These are phyloP conservation scores for Monosiga brevicollis DNA, from an alignment of 78 protist genomes.

Conservation along the genomic window DNA sequence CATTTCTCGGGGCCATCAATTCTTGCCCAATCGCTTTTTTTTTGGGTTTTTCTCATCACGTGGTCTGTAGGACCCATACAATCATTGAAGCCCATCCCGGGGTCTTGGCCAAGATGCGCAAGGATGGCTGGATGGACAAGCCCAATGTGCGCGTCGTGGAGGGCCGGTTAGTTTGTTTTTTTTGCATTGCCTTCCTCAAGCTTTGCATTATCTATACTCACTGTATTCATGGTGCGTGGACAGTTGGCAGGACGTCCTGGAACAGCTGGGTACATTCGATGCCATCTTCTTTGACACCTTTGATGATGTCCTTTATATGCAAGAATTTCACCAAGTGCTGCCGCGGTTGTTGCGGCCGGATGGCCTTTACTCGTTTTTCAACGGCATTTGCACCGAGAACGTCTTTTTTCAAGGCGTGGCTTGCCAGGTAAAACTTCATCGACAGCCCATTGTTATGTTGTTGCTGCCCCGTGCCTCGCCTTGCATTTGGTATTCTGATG, in stretches of 20 bases:
- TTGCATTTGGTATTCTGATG: no score
- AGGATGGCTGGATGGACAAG: constrained; percentile 10
- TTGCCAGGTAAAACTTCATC: no score
- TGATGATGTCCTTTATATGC: constrained; percentile 3
- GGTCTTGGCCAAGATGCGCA: constrained; percentile 1
- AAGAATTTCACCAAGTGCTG: constrained; percentile 17
- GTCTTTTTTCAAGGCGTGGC: no score
- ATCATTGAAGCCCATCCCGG: constrained; percentile 33
- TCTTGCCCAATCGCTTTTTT: no score
- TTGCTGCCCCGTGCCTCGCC: no score
- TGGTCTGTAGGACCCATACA: constrained; percentile 14
- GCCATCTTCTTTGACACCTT: constrained; percentile 28
- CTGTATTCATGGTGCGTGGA: no score
- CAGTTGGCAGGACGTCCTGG: constrained; percentile 30
- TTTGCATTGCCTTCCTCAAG: not conserved
- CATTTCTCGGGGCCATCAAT: no score
- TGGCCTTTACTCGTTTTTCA: no score
- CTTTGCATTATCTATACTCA: not conserved
- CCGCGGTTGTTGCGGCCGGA: no score
- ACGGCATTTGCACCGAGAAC: no score
- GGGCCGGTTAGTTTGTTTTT: not conserved
- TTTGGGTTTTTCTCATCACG: no score
- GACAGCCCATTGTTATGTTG: no score
- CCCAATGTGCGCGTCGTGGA: constrained; percentile 3
- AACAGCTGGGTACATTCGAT: constrained; percentile 3